Percentiles rank a stretch among this genome's conserved stretches.
Conservation (phyloP, 192 early-diverging fungal species). For the Coemansia sp. region DNA sequence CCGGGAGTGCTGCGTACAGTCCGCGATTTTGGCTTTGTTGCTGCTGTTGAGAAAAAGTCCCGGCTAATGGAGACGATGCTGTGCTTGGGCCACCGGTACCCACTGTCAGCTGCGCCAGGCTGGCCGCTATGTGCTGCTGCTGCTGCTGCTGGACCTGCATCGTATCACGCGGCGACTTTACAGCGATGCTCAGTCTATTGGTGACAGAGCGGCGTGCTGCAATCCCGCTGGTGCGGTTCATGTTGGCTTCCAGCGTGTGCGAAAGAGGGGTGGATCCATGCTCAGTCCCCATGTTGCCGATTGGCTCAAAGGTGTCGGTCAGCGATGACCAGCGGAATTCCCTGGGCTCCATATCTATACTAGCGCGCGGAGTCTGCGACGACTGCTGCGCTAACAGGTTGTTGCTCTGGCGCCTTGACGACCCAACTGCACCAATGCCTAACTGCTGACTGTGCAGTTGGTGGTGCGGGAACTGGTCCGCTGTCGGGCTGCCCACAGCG, state of each 20-base stretch:
- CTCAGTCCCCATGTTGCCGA: constrained; percentile 37
- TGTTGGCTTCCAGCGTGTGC: constrained; percentile 38
- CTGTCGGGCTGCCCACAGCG: constrained; percentile 23
- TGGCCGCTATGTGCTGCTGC: constrained; percentile 37
- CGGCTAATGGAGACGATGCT: constrained; percentile 15
- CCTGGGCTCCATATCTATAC: constrained; percentile 53
- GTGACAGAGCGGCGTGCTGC: constrained; percentile 44
- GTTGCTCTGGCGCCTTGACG: constrained; percentile 32
- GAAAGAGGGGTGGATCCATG: constrained; percentile 30
- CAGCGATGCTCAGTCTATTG: constrained; percentile 47
- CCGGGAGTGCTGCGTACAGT: neutral
- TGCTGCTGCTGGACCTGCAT: constrained; percentile 43
- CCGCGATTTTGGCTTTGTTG: constrained; percentile 12
- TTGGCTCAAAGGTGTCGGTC: constrained; percentile 47
- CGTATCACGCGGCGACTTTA: constrained; percentile 50
- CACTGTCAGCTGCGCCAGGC: constrained; percentile 38
- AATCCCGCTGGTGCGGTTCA: constrained; percentile 48
- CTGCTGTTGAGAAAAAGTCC: constrained; percentile 22
- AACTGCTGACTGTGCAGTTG: constrained; percentile 15
- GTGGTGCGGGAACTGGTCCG: constrained; percentile 25
- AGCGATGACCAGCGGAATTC: constrained; percentile 53
- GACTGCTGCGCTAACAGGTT: constrained; percentile 41
- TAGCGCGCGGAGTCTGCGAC: constrained; percentile 34
- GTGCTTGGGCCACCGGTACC: constrained; percentile 1
- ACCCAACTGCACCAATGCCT: constrained; percentile 26